These are phyloP conservation scores for Dactylis glomerata DNA, from an alignment of 176 grass and related monocot species.

Conservation along the genomic window DNA sequence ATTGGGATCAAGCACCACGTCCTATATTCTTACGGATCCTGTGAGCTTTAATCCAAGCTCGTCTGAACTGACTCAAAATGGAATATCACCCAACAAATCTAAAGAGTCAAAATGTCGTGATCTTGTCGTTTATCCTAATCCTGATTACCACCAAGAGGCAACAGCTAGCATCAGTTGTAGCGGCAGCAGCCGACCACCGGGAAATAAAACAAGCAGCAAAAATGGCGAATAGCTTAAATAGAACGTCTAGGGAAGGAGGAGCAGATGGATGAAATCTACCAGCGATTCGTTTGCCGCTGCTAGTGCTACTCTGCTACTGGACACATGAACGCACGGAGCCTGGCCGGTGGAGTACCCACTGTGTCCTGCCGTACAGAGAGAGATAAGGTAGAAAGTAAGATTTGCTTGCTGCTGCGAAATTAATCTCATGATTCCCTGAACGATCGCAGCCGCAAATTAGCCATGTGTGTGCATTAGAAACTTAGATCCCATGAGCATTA, in stretches of 20 bases:
- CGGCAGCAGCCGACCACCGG: conserved; percentile 7
- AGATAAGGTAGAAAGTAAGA: background rate
- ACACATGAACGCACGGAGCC: conserved; percentile 15
- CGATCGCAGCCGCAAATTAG: background rate
- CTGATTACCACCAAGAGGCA: background rate
- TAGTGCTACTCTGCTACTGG: background rate
- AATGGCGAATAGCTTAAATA: background rate
- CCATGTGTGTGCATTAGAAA: conserved; percentile 32
- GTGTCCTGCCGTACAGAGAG: too few species aligned
- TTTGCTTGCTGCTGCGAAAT: background rate
- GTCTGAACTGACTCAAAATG: background rate
- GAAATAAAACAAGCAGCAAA: conserved; percentile 9
- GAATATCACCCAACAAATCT: background rate
- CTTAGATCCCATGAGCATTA: background rate
- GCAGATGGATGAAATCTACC: conserved; percentile 20
- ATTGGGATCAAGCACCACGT: background rate
- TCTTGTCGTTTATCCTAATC: background rate
- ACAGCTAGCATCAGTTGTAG: background rate
- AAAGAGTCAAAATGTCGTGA: background rate
- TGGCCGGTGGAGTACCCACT: conserved; percentile 3
- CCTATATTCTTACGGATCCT: background rate
- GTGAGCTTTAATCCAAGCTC: background rate
- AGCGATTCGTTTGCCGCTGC: background rate
- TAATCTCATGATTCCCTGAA: background rate
- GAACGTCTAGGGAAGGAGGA: background rate